Evolutionary conservation across 768 basidiomycete species (phyloP), one percentile per base, ranked within the genome.

Genomic region (Leccinum pellstonianum): DNA sequence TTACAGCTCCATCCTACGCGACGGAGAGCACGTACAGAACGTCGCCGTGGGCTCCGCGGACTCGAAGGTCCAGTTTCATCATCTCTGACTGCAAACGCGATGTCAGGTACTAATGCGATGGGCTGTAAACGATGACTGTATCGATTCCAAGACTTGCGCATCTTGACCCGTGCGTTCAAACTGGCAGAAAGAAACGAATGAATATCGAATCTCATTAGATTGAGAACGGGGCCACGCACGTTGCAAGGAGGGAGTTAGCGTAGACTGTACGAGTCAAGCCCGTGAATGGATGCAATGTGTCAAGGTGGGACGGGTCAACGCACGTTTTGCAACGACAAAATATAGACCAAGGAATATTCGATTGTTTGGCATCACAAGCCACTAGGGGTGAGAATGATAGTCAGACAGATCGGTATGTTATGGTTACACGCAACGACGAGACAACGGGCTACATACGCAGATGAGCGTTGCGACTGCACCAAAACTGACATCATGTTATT

Each of bases 231-330:
- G 33, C 14, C 12, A 21, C 14, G 8, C 51, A 70, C 70, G 60
- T 70, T n/a, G 69, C 70, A 46, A 70, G 59, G 12, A 70, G 52
- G 31, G 63, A 71, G 25, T 71, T 72, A 41, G 69, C 69, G 11
- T 70, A 65, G 11, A 70, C 69, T 70, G 48, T 5, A 46, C 1
- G 17, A 14, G 19, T 7, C 4, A 27, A n/a, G 48, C 27, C 11
- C 12, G 21, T n/a, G 47, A 33, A 12, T 55, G 52, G 21, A 19
- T 17, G n/a, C 2, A 6, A 14, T 25, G 35, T 19, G 15, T 14
- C 51, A 12, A n/a, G 1, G 37, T 14, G n/a, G 5, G 27, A 25
- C 9, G n/a, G n/a, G 1, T 27, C 19, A 31, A 54, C 69, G 29
- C 46, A 71, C 69, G 51, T 55, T 71, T 70, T 23, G 27, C 70